phyloP scores from a whole-genome alignment of 2,329 filamentous ascomycete species.

The Sclerotiophoma versabilis region DNA sequence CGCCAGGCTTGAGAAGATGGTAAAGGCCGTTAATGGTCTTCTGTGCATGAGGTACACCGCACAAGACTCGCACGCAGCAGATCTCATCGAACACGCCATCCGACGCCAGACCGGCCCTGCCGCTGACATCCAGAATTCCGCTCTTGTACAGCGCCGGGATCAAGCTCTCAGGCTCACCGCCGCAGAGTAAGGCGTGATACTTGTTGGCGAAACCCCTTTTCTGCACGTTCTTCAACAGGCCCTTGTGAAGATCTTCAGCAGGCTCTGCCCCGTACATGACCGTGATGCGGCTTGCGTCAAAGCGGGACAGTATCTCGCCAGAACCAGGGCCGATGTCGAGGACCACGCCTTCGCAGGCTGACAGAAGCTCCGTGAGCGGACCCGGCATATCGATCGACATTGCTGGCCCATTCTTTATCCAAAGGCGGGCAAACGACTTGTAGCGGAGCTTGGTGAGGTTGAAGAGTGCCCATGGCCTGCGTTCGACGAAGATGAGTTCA shows the following conservation, averaged over 20 bases:
- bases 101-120: slow-evolving; percentile 29
- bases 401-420: slow-evolving; percentile 43
- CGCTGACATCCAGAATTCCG: slow-evolving; percentile 46
- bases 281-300: slow-evolving; percentile 52
- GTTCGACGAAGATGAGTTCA: slow-evolving; percentile 39
- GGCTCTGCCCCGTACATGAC: slow-evolving; percentile 64
- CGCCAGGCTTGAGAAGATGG: slow-evolving; percentile 61
- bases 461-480: slow-evolving; percentile 36
- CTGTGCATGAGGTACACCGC: slow-evolving; percentile 59
- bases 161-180: slow-evolving; percentile 57
- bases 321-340: slow-evolving; percentile 58
- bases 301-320: slow-evolving; percentile 58
- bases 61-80: slow-evolving; percentile 62
- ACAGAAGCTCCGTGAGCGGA: slow-evolving; percentile 36
- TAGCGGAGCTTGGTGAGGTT: slow-evolving; percentile 40
- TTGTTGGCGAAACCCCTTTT: slow-evolving; percentile 53
- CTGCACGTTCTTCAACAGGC: slow-evolving; percentile 52
- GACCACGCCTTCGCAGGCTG: slow-evolving; percentile 39
- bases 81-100: slow-evolving; percentile 62
- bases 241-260: slow-evolving; percentile 55
- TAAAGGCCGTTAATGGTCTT: slow-evolving; percentile 58
- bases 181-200: slow-evolving; percentile 59
- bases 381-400: slow-evolving; percentile 49
- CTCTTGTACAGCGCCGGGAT: slow-evolving; percentile 53
- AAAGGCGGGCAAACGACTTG: slow-evolving; percentile 46